Evolutionary conservation across 768 basidiomycete genomes (phyloP), one percentile per base, ranked within the genome.

Genomic region (Plicaturopsis crispa): DNA sequence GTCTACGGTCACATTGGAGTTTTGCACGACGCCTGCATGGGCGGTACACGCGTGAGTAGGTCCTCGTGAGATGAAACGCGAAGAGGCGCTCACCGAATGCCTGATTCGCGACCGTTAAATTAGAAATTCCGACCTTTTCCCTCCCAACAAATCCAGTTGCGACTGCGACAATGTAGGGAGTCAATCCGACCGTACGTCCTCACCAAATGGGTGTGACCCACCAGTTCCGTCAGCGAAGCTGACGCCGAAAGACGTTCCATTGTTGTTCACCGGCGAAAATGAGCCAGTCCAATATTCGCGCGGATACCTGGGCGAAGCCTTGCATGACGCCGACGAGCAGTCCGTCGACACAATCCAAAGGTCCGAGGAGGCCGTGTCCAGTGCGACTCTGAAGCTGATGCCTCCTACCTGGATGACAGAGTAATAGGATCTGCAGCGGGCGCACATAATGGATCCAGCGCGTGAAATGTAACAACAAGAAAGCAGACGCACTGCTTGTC

Each of bases 301-400:
- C 13, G 84, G 86, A 54, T 86, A 89, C 40, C 64, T 68, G n/a
- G 86, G 86, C 6, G 80, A 63, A 3, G 53, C 47, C 33, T 63
- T 61, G 57, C 86, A 88, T 1, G 67, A 50, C n/a, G 52, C 48
- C 10, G 76, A 68, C 20, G 56, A 56, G 57, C 86, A 89, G 4
- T 49, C 65, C 6, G 83, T 78, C 12, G 84, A 80, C 31, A 75
- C 51, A 14, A 88, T 45, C 84, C 84, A 89, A 10, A 83, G 57
- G 60, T 80, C 79, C 12, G 80, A 64, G 6, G 84, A 87, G 13
- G 68, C 86, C 1, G 85, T 88, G 53, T 89, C 86, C 31, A 88
- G 60, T 1, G 74, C 75, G 14, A 78, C 74, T 12, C 84, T 78
- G 48, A 86, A 80, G 49, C 60, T 73, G 40, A 84, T 72, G 39